Evolutionary conservation across 208 protist species (phyloP).

Genomic region (Perkinsela sp.): DNA sequence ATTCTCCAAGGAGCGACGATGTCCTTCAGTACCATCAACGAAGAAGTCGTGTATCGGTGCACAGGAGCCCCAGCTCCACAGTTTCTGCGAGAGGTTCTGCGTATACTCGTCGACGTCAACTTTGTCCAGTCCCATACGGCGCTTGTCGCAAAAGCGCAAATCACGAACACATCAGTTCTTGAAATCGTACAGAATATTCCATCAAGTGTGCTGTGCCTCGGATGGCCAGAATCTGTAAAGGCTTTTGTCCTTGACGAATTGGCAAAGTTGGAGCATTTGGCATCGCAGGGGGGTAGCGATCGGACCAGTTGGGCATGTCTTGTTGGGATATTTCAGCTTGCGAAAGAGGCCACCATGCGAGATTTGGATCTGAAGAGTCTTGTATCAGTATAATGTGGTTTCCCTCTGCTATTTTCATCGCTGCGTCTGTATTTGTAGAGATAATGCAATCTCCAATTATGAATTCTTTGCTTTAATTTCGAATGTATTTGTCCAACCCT

Average conservation of each 20-base stretch:
- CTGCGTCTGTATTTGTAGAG: too few species aligned
- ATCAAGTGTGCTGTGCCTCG: background rate
- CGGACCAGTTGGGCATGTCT: background rate
- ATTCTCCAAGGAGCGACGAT: constrained; percentile 70
- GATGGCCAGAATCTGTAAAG: background rate
- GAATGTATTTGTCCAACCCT: too few species aligned
- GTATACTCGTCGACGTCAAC: background rate
- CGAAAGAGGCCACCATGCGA: background rate
- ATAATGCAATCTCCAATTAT: too few species aligned
- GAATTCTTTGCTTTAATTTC: too few species aligned
- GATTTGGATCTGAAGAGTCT: too few species aligned
- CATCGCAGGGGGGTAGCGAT: background rate
- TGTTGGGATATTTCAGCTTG: background rate
- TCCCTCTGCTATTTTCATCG: too few species aligned
- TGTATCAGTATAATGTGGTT: too few species aligned
- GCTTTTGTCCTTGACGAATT: background rate
- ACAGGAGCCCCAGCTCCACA: constrained; percentile 43
- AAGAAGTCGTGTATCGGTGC: constrained; percentile 33
- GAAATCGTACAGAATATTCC: background rate
- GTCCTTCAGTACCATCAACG: constrained; percentile 23
- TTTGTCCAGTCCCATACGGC: background rate
- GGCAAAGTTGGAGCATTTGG: background rate
- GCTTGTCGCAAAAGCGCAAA: background rate
- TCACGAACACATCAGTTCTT: background rate
- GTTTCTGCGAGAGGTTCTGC: background rate